Base-by-base conservation (phyloP, 1,284 basidiomycete species). In the Lentinula novae-zelandiae region DNA sequence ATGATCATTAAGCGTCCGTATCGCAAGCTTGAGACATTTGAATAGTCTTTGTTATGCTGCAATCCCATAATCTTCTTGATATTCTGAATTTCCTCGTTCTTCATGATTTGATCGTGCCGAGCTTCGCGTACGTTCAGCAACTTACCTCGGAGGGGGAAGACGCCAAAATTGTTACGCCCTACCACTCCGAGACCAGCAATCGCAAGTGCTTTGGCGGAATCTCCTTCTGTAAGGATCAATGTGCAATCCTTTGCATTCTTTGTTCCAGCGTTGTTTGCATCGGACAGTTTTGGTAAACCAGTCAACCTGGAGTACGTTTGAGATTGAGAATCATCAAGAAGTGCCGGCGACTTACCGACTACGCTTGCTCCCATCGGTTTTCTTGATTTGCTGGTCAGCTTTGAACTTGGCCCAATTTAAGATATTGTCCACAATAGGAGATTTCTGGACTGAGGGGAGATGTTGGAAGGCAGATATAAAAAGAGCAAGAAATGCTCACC, bases 1-100 rank as follows among this genome's bases (percentile, higher is more conserved):
- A 99, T 99, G 71, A 99, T 95, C 97, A 99, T 99, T 63, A 99
- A 75, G 61, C 90, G 88, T 1, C 97, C 97, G 70, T 99, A 99
- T 27, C 97, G 88, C 71, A 99, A 76, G 66, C 84, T 90, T 53
- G 82, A 78, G 15, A 84, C 77, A 58, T 83, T 85, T 27, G 77
- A 79, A 74, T 99, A 99, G 64, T 90, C 89, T 74, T 95, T 95
- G 69, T 92, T 92, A 72, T 97, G 95, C 73, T 97, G 95, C 62
- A 99, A 76, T 20, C 97, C 97, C 78, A 99, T 84, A 68, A 99
- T 99, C 79, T 98, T 93, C 83, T 96, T 98, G 82, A 99, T 95
- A 67, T 93, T 91, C 74, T 95, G 91, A 57, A 99, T 93, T 77
- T 99, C 97, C 68, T 90, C 88, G 72, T 99, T 99, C 81, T 98